Base-by-base conservation (phyloP, 2,329 filamentous ascomycete genomes). In the Aaosphaeria arxii region DNA sequence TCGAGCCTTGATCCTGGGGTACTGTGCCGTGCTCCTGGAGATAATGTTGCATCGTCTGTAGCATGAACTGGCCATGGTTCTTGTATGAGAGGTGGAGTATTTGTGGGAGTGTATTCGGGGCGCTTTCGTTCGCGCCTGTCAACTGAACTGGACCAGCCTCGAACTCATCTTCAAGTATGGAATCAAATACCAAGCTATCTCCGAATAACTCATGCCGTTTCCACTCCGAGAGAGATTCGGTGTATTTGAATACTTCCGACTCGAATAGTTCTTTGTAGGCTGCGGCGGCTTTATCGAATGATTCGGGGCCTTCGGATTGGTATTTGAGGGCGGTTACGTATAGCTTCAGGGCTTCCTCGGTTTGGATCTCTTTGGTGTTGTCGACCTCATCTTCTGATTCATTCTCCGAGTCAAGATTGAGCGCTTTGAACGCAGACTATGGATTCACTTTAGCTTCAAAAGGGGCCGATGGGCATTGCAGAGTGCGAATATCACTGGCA, bases 321-420 rank as follows among this genome's bases (percentile, higher is more conserved):
- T 91, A 84, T 69, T 92, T 96, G 49, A 99, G 76, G 42, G 94
- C 94, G 59, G 80, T 86, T 65, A 97, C 91, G 67, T 96, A 99
- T 33, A 92, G 82, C 73, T 96, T 97, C 53, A 99, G 77, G 42
- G 94, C 91, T 74, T 99, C 94, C 63, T 99, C 94, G 63, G 97
- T 92, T 78, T 96, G 91, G 45, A 99, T 85, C 71, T 97, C 92
- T 69, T 92, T 94, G 32, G 91, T 96, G 62, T 94, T 91, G 69
- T 99, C 94, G 63, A 96, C 77, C 71, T 96, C 91, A 61, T 95
- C 89, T 66, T 96, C 91, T 55, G 87, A 77, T 49, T 89, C 89
- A 64, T 95, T 89, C 73, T 96, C 94, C 7, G 89, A 88, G 71
- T 96, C 91, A 72, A 97, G 83, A 69, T 99, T 99, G 71, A 96